Evolutionary conservation across 2,329 filamentous ascomycete genomes (phyloP).

Genomic region (Myotisia sp.): DNA sequence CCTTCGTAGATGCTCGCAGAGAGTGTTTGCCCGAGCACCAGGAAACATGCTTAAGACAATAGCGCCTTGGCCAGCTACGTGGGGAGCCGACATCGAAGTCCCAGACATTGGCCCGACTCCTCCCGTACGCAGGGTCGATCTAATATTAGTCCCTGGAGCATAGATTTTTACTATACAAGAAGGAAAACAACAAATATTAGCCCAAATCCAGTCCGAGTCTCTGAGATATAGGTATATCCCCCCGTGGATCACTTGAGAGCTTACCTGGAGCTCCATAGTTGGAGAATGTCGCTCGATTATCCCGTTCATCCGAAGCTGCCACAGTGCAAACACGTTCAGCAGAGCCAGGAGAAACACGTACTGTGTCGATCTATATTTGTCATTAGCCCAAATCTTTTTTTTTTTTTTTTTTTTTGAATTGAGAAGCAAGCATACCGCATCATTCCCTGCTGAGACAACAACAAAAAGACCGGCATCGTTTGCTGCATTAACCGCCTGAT

Average conservation of each 20-base stretch:
- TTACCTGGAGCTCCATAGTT: conserved; percentile 28
- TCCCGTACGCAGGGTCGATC: conserved; percentile 35
- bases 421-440: conserved; percentile 16
- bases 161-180: conserved; percentile 37
- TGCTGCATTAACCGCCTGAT: conserved; percentile 25
- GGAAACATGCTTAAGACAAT: conserved; percentile 37
- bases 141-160: conserved; percentile 40
- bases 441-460: conserved; percentile 30
- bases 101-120: conserved; percentile 32
- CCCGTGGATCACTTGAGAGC: background rate
- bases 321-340: conserved; percentile 26
- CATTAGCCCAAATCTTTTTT: conserved; percentile 10
- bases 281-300: conserved; percentile 25
- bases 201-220: background rate
- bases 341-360: conserved; percentile 25
- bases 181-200: background rate
- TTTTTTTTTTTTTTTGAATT: background rate
- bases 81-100: conserved; percentile 26
- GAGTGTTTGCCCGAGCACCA: conserved; percentile 30
- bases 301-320: conserved; percentile 22
- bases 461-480: conserved; percentile 26
- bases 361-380: conserved; percentile 17
- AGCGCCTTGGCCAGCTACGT: conserved; percentile 41
- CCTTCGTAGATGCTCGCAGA: conserved; percentile 37
- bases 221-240: background rate